Percentiles rank a stretch among this genome's conserved stretches.
Conservation (phyloP, 805 yeast genomes). For the Priceomyces haplophilus region DNA sequence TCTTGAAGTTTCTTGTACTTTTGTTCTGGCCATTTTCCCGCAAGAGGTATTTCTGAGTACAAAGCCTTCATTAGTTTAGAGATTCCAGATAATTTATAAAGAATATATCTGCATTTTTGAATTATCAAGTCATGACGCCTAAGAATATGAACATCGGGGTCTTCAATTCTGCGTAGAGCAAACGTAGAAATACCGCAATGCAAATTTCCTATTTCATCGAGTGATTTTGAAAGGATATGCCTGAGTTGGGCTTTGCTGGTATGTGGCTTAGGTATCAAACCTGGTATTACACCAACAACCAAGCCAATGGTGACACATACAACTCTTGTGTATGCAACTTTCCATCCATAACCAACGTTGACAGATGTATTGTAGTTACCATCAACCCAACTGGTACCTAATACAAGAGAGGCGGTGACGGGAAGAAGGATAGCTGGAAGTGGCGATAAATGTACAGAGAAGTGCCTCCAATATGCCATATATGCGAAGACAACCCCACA, state of each 20-base stretch:
- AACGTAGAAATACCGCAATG: conserved; percentile 29
- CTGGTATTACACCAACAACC: conserved; percentile 27
- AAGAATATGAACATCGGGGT: conserved; percentile 17
- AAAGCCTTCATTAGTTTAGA: conserved; percentile 23
- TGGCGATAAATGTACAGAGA: conserved; percentile 24
- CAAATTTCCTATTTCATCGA: conserved; percentile 25
- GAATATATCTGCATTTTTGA: conserved; percentile 17
- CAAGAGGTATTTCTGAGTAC: conserved; percentile 26
- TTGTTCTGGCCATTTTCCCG: conserved; percentile 31
- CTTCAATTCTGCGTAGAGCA: conserved; percentile 20
- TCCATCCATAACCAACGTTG: conserved; percentile 27
- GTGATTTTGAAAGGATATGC: conserved; percentile 17
- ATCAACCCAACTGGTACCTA: conserved; percentile 35
- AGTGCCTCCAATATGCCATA: conserved; percentile 27
- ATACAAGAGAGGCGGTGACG: conserved; percentile 27
- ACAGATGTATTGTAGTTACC: conserved; percentile 10
- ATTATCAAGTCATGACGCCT: conserved; percentile 20
- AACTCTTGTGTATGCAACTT: conserved; percentile 26
- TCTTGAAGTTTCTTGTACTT: conserved; percentile 22
- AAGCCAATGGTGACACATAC: conserved; percentile 29
- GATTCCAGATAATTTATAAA: conserved; percentile 21
- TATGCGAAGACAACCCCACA: conserved; percentile 22
- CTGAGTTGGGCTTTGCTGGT: conserved; percentile 27
- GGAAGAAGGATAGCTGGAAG: conserved; percentile 26
- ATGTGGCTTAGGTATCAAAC: conserved; percentile 28